Evolutionary conservation across 148 eudicot species (phyloP).

Genomic region (Camellia lanceoleosa): DNA sequence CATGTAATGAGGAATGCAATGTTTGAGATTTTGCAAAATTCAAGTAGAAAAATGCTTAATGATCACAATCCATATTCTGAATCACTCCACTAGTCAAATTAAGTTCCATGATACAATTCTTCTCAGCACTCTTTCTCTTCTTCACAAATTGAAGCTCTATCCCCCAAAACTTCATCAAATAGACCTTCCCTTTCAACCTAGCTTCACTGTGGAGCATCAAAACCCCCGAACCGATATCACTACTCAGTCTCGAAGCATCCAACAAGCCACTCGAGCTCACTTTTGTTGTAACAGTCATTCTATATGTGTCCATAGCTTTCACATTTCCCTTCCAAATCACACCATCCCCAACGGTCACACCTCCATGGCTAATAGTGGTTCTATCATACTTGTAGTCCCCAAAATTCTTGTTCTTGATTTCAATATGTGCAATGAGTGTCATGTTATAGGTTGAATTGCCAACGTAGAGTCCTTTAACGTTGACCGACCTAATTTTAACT

Average conservation of each 20-base stretch:
- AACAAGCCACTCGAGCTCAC: neutral
- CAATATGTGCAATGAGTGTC: conserved; percentile 12
- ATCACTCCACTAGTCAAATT: conserved; percentile 23
- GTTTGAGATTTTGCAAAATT: too few species aligned
- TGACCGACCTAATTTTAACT: neutral
- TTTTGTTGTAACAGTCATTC: conserved; percentile 11
- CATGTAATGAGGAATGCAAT: too few species aligned
- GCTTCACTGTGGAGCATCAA: conserved; percentile 19
- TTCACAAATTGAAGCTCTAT: neutral
- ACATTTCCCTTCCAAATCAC: conserved; percentile 18
- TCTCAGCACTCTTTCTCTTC: conserved; percentile 20
- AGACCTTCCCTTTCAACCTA: conserved; percentile 22
- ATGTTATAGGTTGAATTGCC: conserved; percentile 1
- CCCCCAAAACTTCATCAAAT: conserved; percentile 16
- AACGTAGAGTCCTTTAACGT: conserved; percentile 4
- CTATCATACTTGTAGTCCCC: conserved; percentile 15
- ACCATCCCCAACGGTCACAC: conserved; percentile 20
- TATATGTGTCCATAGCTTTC: conserved; percentile 10
- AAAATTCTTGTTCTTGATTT: conserved; percentile 24
- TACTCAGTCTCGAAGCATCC: too few species aligned
- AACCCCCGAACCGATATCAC: conserved; percentile 22
- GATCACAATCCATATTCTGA: conserved; percentile 20
- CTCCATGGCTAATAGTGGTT: conserved; percentile 18
- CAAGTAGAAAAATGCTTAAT: neutral
- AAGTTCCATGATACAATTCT: conserved; percentile 23